Percentiles rank a stretch among this genome's conserved stretches.
Evolutionary conservation across 2,329 filamentous ascomycete species (phyloP).

Genomic region (Epichloe gansuensis): DNA sequence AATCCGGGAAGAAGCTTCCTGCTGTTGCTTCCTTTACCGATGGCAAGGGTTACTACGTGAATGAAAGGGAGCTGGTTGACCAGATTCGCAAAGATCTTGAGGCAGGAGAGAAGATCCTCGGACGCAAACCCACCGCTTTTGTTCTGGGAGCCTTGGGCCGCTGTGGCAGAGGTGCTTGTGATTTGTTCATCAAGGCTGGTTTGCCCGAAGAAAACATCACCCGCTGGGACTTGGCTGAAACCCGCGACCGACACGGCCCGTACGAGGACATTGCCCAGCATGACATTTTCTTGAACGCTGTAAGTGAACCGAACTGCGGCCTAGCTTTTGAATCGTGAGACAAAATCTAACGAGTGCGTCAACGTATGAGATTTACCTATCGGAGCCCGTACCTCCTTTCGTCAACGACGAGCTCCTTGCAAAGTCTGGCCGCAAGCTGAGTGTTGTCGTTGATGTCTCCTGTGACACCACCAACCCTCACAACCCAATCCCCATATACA

Average conservation of each 20-base stretch:
- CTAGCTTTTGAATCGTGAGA: neutral
- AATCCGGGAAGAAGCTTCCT: slow-evolving; percentile 8
- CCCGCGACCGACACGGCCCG: slow-evolving; percentile 51
- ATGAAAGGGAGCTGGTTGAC: slow-evolving; percentile 5
- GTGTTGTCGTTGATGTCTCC: slow-evolving; percentile 69
- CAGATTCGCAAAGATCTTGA: slow-evolving; percentile 41
- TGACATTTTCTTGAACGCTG: slow-evolving; percentile 46
- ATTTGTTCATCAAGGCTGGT: slow-evolving; percentile 65
- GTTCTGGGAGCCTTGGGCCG: slow-evolving; percentile 78
- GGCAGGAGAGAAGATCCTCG: slow-evolving; percentile 61
- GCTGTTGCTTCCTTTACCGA: neutral
- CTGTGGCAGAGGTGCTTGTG: slow-evolving; percentile 75
- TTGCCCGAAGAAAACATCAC: slow-evolving; percentile 33
- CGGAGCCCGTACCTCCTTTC: slow-evolving; percentile 48
- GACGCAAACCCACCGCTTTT: slow-evolving; percentile 55
- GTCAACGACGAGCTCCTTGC: slow-evolving; percentile 58
- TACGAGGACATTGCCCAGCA: slow-evolving; percentile 66
- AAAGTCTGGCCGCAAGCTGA: slow-evolving; percentile 54
- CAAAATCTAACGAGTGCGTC: neutral
- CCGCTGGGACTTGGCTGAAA: slow-evolving; percentile 66
- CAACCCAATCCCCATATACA: slow-evolving; percentile 68
- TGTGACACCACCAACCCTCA: slow-evolving; percentile 46
- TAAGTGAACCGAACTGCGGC: slow-evolving; percentile 7
- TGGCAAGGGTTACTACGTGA: slow-evolving; percentile 1
- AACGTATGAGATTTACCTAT: slow-evolving; percentile 7